These are phyloP conservation scores for Fusarium lyarnte DNA, from an alignment of 2,329 filamentous ascomycete genomes.

Conservation along the genomic window DNA sequence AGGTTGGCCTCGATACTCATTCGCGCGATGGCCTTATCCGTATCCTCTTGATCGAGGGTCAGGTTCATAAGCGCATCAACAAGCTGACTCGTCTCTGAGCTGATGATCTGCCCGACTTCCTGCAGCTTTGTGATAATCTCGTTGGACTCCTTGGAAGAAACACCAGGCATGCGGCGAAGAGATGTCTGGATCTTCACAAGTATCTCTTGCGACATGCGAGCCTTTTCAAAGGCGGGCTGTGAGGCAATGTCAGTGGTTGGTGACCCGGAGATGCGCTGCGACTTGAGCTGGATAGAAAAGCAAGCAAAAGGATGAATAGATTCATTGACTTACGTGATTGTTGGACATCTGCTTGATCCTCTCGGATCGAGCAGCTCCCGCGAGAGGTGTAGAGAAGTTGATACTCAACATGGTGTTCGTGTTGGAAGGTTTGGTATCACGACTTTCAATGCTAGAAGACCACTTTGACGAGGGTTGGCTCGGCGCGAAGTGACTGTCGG, in stretches of 20 bases:
- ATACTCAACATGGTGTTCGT: slow-evolving; percentile 49
- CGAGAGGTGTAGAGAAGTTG: slow-evolving; percentile 53
- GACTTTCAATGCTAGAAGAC: slow-evolving; percentile 30
- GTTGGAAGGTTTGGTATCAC: slow-evolving; percentile 18
- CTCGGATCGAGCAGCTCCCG: slow-evolving; percentile 48
- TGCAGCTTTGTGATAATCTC: slow-evolving; percentile 50
- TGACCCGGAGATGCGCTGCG: not conserved
- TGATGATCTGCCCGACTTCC: slow-evolving; percentile 51
- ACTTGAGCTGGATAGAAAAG: not conserved
- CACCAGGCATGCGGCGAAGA: slow-evolving; percentile 53
- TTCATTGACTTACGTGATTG: slow-evolving; percentile 48
- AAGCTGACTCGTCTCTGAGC: slow-evolving; percentile 51
- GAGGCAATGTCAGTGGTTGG: not conserved
- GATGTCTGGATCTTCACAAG: slow-evolving; percentile 51
- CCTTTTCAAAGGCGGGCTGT: slow-evolving; percentile 50
- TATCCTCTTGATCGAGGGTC: slow-evolving; percentile 51
- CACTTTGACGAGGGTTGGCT: slow-evolving; percentile 24
- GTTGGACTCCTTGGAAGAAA: slow-evolving; percentile 48
- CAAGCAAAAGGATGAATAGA: not conserved
- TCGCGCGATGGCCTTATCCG: slow-evolving; percentile 50
- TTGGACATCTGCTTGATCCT: slow-evolving; percentile 52
- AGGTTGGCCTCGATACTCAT: slow-evolving; percentile 53
- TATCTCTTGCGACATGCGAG: slow-evolving; percentile 48
- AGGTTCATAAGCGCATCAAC: slow-evolving; percentile 52
- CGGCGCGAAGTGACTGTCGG: slow-evolving; percentile 10